Conservation (phyloP, 768 basidiomycete genomes). For the Macrolepiota albuminosa region DNA sequence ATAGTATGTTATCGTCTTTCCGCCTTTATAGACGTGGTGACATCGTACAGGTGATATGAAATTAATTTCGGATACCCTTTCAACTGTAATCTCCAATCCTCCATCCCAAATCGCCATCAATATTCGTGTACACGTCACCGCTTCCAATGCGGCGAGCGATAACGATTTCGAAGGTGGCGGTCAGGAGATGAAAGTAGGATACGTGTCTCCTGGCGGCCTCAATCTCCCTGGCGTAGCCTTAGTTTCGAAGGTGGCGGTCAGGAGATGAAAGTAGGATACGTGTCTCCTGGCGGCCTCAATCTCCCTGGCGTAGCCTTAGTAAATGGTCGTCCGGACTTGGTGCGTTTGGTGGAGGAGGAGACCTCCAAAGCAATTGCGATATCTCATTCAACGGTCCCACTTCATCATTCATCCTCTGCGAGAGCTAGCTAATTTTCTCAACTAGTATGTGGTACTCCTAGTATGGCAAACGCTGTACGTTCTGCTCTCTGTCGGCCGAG, state of each 20-base stretch:
- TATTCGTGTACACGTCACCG: slow-evolving; percentile 18
- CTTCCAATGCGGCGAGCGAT: slow-evolving; percentile 4
- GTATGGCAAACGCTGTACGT: slow-evolving; percentile 33
- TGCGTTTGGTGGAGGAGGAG: slow-evolving; percentile 31
- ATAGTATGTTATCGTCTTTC: slow-evolving; percentile 18
- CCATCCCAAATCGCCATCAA: slow-evolving; percentile 5
- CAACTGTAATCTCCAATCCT: slow-evolving; percentile 6
- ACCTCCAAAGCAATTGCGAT: slow-evolving; percentile 24
- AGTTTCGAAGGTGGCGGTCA: slow-evolving; percentile 10
- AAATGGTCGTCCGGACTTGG: slow-evolving; percentile 40
- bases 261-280: slow-evolving; percentile 7
- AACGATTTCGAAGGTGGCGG: slow-evolving; percentile 6
- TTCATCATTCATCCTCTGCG: not conserved
- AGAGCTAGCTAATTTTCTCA: not conserved
- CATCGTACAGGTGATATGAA: slow-evolving; percentile 20
- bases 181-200: slow-evolving; percentile 7
- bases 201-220: not conserved
- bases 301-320: slow-evolving; percentile 20
- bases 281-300: not conserved
- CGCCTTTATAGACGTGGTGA: not conserved
- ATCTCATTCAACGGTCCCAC: slow-evolving; percentile 46
- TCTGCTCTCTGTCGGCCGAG: slow-evolving; percentile 33
- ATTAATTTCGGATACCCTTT: slow-evolving; percentile 26
- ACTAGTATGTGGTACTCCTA: slow-evolving; percentile 46
- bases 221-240: slow-evolving; percentile 19